A percentile compares a stretch with the other conserved stretches of the same genome.
phyloP scores from a whole-genome alignment of 73 alveolate species.

The Tetrahymena borealis region DNA sequence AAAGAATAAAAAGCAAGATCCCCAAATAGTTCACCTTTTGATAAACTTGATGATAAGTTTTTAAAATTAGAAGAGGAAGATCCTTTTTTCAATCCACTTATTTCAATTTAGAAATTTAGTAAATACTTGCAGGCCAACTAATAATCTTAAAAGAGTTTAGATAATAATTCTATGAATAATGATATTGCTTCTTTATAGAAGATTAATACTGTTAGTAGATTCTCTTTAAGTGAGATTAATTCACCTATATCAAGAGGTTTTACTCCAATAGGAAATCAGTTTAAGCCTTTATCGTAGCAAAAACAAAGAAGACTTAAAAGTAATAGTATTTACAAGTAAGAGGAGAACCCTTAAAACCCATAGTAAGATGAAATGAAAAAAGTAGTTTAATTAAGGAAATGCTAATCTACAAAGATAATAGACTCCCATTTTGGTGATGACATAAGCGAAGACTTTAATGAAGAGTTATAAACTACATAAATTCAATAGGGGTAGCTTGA shows the following conservation, averaged over 20 bases:
- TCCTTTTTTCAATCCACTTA: neutral
- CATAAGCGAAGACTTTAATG: neutral
- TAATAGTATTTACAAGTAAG: no score
- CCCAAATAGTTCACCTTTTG: neutral
- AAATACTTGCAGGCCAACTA: neutral
- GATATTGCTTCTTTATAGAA: no score
- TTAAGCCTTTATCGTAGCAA: no score
- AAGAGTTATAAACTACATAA: neutral
- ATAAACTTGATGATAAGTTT: neutral
- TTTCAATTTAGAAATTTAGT: neutral
- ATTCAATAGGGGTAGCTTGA: neutral
- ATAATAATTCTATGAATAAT: neutral
- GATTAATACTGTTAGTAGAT: no score
- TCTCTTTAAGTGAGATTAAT: no score
- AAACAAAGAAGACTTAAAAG: no score
- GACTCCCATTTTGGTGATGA: neutral
- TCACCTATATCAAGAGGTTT: no score
- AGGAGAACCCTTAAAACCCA: no score
- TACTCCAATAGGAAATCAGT: no score
- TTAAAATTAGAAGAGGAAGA: neutral
- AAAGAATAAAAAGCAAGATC: neutral
- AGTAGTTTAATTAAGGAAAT: neutral
- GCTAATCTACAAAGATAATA: neutral
- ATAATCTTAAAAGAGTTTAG: neutral
- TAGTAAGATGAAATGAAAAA: neutral